Percentiles rank a stretch among this genome's conserved stretches.
Conservation (phyloP, 106 monocot species). For the Platanthera zijinensis region DNA sequence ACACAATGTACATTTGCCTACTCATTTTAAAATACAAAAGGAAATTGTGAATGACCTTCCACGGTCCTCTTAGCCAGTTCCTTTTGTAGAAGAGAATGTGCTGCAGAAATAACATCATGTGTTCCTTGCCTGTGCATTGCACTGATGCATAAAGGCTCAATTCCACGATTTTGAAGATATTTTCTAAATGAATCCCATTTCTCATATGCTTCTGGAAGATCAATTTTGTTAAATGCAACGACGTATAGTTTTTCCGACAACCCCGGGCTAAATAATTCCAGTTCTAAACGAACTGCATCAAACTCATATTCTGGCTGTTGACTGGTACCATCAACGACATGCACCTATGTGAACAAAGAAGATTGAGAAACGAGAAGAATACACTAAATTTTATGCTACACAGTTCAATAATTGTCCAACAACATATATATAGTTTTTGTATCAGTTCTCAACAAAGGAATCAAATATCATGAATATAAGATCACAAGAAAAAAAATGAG, state of each 20-base stretch:
- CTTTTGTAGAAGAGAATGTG: conserved; percentile 58
- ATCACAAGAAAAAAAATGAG: background rate
- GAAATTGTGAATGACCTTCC: conserved; percentile 39
- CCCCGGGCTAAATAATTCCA: conserved; percentile 87
- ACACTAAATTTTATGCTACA: background rate
- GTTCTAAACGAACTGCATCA: conserved; percentile 93
- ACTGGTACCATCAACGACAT: conserved; percentile 94
- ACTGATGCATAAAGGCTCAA: conserved; percentile 69
- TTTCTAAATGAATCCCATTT: conserved; percentile 71
- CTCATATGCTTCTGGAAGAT: conserved; percentile 87
- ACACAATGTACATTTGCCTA: background rate
- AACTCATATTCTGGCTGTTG: conserved; percentile 90
- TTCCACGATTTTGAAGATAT: conserved; percentile 33
- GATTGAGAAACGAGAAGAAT: background rate
- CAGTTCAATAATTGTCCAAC: background rate
- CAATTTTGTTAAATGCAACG: conserved; percentile 94
- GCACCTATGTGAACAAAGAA: conserved; percentile 36
- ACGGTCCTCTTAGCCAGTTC: conserved; percentile 41
- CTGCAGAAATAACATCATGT: conserved; percentile 57
- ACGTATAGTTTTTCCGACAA: conserved; percentile 79
- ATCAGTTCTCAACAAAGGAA: too few relatives aligned
- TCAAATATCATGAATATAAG: background rate
- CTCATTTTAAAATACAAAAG: background rate
- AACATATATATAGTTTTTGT: background rate
- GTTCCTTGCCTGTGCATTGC: conserved; percentile 83